Evolutionary conservation across 225 moss, liverwort and hornwort species (phyloP), one percentile per base, ranked within the genome.

Genomic region (Polytrichum commune): DNA sequence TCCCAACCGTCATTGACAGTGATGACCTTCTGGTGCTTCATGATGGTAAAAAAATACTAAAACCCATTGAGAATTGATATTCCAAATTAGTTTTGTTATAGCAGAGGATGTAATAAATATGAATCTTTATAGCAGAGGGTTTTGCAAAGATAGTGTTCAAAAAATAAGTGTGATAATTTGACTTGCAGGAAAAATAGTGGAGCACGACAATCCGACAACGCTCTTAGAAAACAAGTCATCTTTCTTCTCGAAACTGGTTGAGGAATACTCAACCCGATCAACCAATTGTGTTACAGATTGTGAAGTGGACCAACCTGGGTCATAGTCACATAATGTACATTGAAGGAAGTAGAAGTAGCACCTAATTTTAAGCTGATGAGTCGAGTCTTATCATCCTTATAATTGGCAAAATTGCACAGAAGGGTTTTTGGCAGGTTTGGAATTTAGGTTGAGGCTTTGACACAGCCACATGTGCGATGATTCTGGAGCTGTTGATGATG

Each of bases 241-340:
- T 32, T 80, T 82, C 63, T 83, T 83, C 73, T 86, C 86, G 0
- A 83, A 83, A 60, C 18, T 86, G 55, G 72, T 86, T 6, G 55
- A 19, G 67, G 80, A 78, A 18, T 83, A 82, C 69, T 82, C 82
- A 55, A 68, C 56, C 29, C 65, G 54, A 57, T 24, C 29, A 23
- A 35, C 27, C 28, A 58, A 46, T 16, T 46, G 13, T 46, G 46
- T 46, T 46, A 4, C 16, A 46, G 46, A 46, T 46, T 46, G 46
- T 46, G 46, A 46, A 46, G 46, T 10, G 46, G 13, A 46, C 46
- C 46, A 46, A 46, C 4, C 16, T 46, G 46, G 46, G 46, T 46
- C 13, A 13, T 38, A 13, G 46, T 46, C 46, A 35, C 35, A 46
- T 46, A 46, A 46, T 46, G 46, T 46, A 46, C 46, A 46, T 46